phyloP scores from a whole-genome alignment of 352 stramenopile species.

The Phytophthora tubulina region DNA sequence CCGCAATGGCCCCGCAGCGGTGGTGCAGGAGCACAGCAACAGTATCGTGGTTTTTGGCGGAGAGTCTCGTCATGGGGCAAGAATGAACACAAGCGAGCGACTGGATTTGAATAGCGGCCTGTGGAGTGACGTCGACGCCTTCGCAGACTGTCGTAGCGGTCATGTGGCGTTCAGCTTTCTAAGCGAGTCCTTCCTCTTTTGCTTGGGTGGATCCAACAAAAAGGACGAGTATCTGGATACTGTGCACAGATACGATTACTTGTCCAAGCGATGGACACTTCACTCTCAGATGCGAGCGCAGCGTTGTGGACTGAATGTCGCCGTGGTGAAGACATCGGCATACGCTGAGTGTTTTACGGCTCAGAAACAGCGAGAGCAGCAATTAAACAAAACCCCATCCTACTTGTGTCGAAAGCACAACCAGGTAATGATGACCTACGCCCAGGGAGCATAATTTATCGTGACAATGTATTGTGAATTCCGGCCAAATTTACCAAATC shows the following conservation, averaged over 20 bases:
- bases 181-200: conserved; percentile 76
- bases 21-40: conserved; percentile 57
- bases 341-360: conserved; percentile 54
- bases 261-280: conserved; percentile 69
- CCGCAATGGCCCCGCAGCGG: conserved; percentile 68
- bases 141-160: conserved; percentile 72
- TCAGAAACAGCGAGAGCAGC: conserved; percentile 34
- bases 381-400: conserved; percentile 15
- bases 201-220: conserved; percentile 77
- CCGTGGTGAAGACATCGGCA: conserved; percentile 50
- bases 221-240: conserved; percentile 80
- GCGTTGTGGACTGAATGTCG: conserved; percentile 73
- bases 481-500: too few relatives aligned
- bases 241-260: conserved; percentile 71
- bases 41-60: conserved; percentile 74
- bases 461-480: too few relatives aligned
- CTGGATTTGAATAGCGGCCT: conserved; percentile 49
- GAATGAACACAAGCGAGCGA: conserved; percentile 71
- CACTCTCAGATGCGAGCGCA: conserved; percentile 71
- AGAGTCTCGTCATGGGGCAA: conserved; percentile 68
- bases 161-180: conserved; percentile 71
- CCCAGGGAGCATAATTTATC: conserved; percentile 17
- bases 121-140: conserved; percentile 66
- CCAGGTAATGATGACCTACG: neutral
- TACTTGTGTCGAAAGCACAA: conserved; percentile 8